Evolutionary conservation across 225 moss, liverwort and hornwort species (phyloP).

Genomic region (Polytrichum commune): DNA sequence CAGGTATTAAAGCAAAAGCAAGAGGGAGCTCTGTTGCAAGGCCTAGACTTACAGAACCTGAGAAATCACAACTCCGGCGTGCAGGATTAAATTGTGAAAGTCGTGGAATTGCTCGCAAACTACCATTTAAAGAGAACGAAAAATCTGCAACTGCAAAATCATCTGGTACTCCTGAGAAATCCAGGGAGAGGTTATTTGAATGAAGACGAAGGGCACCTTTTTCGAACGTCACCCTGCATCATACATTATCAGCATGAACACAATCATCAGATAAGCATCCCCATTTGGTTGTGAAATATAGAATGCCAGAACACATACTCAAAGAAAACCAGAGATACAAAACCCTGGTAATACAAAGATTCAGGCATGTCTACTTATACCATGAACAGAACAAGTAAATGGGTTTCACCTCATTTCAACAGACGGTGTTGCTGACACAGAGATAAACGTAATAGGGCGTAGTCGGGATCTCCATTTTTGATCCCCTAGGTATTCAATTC

Average conservation of each 20-base stretch:
- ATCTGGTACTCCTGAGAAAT: conserved; percentile 70
- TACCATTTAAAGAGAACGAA: conserved; percentile 43
- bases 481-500: conserved; percentile 76
- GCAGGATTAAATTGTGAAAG: conserved; percentile 22
- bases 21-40: conserved; percentile 58
- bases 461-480: conserved; percentile 62
- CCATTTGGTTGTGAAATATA: background rate
- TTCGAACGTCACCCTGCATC: conserved; percentile 74
- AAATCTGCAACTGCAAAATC: conserved; percentile 56
- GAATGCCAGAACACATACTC: too few relatives aligned
- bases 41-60: conserved; percentile 59
- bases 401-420: conserved; percentile 60
- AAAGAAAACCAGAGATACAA: too few relatives aligned
- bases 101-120: conserved; percentile 42
- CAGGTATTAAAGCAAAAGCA: conserved; percentile 69
- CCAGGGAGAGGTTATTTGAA: conserved; percentile 65
- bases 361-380: too few relatives aligned
- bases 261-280: background rate
- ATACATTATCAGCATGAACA: conserved; percentile 4
- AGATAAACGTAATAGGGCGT: conserved; percentile 77
- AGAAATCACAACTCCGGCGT: conserved; percentile 54
- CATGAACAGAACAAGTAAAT: background rate
- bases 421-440: conserved; percentile 56
- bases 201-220: conserved; percentile 48
- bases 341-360: too few relatives aligned